These are phyloP conservation scores for Solanum hybrid DNA, from an alignment of 305 asterid genomes.

Conservation along the genomic window DNA sequence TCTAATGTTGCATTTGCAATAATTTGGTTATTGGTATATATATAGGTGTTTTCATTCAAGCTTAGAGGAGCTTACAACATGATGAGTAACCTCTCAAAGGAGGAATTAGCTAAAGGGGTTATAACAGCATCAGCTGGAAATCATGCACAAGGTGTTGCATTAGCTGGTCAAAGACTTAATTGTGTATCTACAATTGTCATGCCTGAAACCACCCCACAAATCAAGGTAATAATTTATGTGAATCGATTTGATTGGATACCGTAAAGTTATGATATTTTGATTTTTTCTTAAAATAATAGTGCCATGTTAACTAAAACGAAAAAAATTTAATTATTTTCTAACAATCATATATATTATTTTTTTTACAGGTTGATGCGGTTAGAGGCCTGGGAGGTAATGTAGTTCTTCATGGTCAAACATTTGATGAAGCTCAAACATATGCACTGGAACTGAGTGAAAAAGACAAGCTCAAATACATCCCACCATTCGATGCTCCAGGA, in stretches of 20 bases:
- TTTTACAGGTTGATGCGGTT: neutral
- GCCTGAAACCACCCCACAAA: slow-evolving; percentile 77
- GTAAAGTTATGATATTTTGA: neutral
- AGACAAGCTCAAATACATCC: neutral
- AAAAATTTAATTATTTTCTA: too few species aligned
- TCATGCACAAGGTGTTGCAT: slow-evolving; percentile 85
- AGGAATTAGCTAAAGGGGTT: slow-evolving; percentile 53
- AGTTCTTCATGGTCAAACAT: neutral
- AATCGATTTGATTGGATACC: neutral
- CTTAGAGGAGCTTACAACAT: slow-evolving; percentile 89
- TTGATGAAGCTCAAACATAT: neutral
- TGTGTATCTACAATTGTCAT: slow-evolving; percentile 67
- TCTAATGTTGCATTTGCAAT: neutral
- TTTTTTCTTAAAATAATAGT: too few species aligned
- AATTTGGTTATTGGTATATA: too few species aligned
- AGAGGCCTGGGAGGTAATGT: neutral
- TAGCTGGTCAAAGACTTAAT: slow-evolving; percentile 48
- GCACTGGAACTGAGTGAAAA: too few species aligned
- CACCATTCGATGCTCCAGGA: neutral
- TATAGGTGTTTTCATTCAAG: slow-evolving; percentile 68
- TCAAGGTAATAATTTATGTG: slow-evolving; percentile 38
- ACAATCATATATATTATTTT: neutral
- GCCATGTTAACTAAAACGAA: neutral
- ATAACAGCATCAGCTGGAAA: slow-evolving; percentile 88
- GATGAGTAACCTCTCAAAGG: slow-evolving; percentile 72